These are phyloP conservation scores for Geranomyces michiganensis DNA, from an alignment of 192 early-diverging fungal species.

Conservation along the genomic window DNA sequence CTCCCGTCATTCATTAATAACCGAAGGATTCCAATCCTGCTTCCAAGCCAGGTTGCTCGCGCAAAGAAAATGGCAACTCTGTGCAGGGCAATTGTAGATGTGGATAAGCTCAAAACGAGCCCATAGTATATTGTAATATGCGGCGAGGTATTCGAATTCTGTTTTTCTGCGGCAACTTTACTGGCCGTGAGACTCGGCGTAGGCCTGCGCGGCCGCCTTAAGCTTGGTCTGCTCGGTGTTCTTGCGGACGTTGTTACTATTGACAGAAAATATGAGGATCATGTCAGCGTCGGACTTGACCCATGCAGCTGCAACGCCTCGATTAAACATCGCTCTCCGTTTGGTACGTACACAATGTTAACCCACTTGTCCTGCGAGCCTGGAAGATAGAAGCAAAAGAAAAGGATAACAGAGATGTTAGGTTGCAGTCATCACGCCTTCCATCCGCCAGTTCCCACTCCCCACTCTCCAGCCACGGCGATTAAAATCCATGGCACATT, in stretches of 20 bases:
- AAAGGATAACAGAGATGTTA: not conserved
- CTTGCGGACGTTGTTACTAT: conserved; percentile 49
- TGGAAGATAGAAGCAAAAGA: conserved; percentile 29
- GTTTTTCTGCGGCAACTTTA: not conserved
- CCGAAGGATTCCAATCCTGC: too few relatives aligned
- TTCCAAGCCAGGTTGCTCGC: too few relatives aligned
- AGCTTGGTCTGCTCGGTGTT: conserved; percentile 35
- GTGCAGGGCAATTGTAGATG: too few relatives aligned
- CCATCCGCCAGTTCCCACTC: too few relatives aligned
- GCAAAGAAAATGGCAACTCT: too few relatives aligned
- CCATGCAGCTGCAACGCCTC: conserved; percentile 1
- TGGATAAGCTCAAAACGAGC: too few relatives aligned
- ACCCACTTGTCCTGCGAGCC: conserved; percentile 54
- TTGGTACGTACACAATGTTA: conserved; percentile 52
- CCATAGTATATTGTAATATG: too few relatives aligned
- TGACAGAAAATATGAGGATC: not conserved
- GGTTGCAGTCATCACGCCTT: too few relatives aligned
- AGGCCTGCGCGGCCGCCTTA: conserved; percentile 47
- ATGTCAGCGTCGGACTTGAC: too few relatives aligned
- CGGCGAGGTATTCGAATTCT: not conserved
- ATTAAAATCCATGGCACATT: too few relatives aligned
- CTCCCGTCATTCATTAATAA: too few relatives aligned
- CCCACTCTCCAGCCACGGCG: too few relatives aligned
- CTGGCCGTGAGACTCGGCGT: conserved; percentile 32
- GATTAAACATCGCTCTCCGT: not conserved